Conservation (phyloP, 1,284 basidiomycete species). For the Wallemia hederae region DNA sequence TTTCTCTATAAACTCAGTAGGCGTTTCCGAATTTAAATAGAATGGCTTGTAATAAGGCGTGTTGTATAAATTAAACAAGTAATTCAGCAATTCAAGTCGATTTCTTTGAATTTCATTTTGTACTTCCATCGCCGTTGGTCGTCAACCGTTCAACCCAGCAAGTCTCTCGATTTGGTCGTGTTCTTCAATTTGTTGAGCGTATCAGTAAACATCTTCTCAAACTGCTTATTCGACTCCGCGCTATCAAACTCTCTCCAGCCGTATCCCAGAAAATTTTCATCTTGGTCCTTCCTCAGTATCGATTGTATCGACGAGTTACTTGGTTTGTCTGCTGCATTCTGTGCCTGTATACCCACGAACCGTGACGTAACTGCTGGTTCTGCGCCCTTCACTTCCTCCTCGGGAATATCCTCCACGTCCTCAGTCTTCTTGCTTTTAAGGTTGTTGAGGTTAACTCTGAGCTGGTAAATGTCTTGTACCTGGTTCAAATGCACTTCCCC, state of each 20-base stretch:
- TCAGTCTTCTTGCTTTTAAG: not conserved
- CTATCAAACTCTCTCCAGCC: not conserved
- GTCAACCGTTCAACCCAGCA: not conserved
- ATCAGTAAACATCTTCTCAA: not conserved
- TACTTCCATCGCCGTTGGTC: too few species aligned
- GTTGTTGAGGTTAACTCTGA: not conserved
- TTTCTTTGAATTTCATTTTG: not conserved
- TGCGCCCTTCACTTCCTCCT: not conserved
- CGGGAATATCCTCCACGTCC: not conserved
- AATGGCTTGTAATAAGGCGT: not conserved
- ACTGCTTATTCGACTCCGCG: not conserved
- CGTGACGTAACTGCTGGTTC: not conserved
- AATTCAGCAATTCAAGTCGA: not conserved
- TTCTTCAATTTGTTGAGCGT: not conserved
- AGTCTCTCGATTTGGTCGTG: not conserved
- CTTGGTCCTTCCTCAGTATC: not conserved
- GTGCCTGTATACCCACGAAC: not conserved
- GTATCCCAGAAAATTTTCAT: not conserved
- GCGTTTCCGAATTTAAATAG: too few species aligned
- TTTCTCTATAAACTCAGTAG: too few species aligned
- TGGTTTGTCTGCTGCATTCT: not conserved
- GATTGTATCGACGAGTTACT: not conserved
- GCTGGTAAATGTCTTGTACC: not conserved
- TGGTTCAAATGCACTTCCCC: not conserved
- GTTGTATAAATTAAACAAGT: not conserved